Percentiles rank a stretch among this genome's conserved stretches.
These are phyloP conservation scores for Colletotrichum theobromicola DNA, from an alignment of 2,329 filamentous ascomycete species.

Conservation along the genomic window DNA sequence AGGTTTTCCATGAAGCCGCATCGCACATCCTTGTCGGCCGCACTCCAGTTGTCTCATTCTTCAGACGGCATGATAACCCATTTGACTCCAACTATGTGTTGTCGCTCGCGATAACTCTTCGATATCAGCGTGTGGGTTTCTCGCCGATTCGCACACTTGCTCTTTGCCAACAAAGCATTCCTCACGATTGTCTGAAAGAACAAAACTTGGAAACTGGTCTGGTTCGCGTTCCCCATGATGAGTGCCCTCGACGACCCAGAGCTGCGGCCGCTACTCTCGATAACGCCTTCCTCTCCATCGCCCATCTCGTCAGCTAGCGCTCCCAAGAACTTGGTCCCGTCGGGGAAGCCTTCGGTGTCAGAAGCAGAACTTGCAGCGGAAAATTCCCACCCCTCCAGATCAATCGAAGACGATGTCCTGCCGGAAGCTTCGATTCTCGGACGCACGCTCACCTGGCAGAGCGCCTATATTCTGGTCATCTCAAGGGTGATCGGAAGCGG, in stretches of 20 bases:
- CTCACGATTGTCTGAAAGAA: background rate
- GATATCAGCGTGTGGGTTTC: background rate
- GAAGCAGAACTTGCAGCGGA: background rate
- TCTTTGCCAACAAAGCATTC: background rate
- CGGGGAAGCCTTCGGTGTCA: background rate
- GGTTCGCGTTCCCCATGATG: background rate
- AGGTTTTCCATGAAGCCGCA: background rate
- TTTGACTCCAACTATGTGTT: background rate
- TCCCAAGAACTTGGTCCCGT: background rate
- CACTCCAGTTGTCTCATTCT: background rate
- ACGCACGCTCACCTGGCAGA: constrained; percentile 65
- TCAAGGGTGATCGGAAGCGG: constrained; percentile 73
- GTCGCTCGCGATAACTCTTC: background rate
- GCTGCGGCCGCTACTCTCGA: background rate
- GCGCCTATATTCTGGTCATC: constrained; percentile 70
- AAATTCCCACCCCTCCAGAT: constrained; percentile 13
- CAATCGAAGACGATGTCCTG: constrained; percentile 62
- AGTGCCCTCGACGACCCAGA: background rate
- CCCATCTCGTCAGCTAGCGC: background rate
- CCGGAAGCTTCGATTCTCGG: constrained; percentile 64
- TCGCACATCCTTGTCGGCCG: background rate
- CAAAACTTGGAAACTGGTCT: background rate
- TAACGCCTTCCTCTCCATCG: background rate
- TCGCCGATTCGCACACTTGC: background rate
- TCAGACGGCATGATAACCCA: background rate